Evolutionary conservation across 2,329 filamentous ascomycete genomes (phyloP), one percentile per base, ranked within the genome.

Genomic region (Ascochyta pisi): DNA sequence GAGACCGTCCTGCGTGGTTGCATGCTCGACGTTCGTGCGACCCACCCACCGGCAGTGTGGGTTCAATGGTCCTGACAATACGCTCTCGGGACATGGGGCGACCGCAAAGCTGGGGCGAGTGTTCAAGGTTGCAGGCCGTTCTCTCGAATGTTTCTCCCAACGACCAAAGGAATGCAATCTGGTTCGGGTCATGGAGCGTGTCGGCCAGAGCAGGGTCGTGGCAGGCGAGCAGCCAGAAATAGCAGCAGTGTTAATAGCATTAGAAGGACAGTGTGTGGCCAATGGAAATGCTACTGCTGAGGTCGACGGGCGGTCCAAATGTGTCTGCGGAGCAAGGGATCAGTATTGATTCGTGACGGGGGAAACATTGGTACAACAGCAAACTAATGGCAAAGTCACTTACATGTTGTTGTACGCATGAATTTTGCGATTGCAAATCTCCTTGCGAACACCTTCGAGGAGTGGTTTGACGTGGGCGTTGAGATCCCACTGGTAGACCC

Each of bases 331-430:
- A 66, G 62, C 64, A 72, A 71, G 65, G 61, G 62, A 57, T 74
- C 58, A 74, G 71, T 53, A 63, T 62, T 35, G 58, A 33, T 31
- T 34, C 19, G 64, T 65, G 53, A 68, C 62, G 34, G 56, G 49
- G 6, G 63, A 63, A 60, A 45, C 62, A 66, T 65, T 67, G 65
- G 64, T 67, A 56, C 58, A 50, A 68, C 65, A 15, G 51, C 26
- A 19, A 35, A 22, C 16, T 31, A 27, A 13, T 29, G 34, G 2
- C 29, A 13, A 13, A 39, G 43, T 54, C 60, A 85, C 89, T 84
- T 80, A 93, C 90, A 93, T 80, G 61, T 85, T 87, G 75, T 91
- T 91, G 77, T 91, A 96, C 38, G 84, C 86, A 75, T 87, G 87
- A 64, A 87, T 83, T 48, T 84, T 84, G 65, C 87, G 85, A 66